These are phyloP conservation scores for Lophiotrema nucula DNA, from an alignment of 495 filamentous ascomycete genomes.

Conservation along the genomic window DNA sequence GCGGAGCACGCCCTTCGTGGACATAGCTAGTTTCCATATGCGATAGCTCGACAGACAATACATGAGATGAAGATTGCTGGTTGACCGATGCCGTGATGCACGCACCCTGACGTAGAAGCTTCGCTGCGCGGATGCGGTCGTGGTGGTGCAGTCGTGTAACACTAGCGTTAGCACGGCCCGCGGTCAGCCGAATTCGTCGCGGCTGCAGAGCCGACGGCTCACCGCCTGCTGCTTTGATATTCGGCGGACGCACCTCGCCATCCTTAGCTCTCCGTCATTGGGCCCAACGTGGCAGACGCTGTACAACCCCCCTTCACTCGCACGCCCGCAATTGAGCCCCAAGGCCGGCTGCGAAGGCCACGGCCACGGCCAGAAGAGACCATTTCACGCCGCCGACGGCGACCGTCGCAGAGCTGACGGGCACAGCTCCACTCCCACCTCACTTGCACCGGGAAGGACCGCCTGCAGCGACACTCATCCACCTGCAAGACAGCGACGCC, in stretches of 20 bases:
- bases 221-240: constrained; percentile 12
- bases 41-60: too few relatives aligned
- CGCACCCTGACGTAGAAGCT: too few relatives aligned
- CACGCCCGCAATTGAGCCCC: constrained; percentile 22
- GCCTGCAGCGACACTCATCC: too few relatives aligned
- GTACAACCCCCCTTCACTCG: constrained; percentile 17
- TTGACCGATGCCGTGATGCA: too few relatives aligned
- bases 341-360: not conserved
- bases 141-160: too few relatives aligned
- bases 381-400: too few relatives aligned
- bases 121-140: too few relatives aligned
- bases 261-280: constrained; percentile 20
- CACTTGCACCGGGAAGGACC: too few relatives aligned
- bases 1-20: too few relatives aligned
- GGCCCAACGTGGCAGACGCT: constrained; percentile 21
- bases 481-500: constrained; percentile 1
- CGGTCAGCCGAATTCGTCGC: constrained; percentile 16
- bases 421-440: too few relatives aligned
- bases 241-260: constrained; percentile 19
- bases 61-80: too few relatives aligned
- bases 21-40: too few relatives aligned
- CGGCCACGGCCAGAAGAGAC: not conserved
- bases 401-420: not conserved
- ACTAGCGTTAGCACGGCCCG: constrained; percentile 17
- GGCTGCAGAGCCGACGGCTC: constrained; percentile 1